These are phyloP conservation scores for Acidomyces sp. DNA, from an alignment of 495 filamentous ascomycete species.

Conservation along the genomic window DNA sequence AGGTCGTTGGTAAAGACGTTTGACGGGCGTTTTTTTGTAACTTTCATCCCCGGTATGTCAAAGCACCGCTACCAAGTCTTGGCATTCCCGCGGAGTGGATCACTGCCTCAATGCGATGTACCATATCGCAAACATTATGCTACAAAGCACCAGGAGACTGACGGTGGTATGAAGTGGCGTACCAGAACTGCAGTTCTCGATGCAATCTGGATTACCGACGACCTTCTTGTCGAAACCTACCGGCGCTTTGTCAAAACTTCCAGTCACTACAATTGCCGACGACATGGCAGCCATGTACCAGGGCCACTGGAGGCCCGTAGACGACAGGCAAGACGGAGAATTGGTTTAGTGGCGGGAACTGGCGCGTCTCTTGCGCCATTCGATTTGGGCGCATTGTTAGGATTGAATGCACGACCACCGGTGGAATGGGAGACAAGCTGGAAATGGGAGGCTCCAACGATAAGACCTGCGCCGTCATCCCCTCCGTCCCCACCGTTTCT, in stretches of 20 bases:
- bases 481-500: neutral
- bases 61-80: too few relatives aligned
- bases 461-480: neutral
- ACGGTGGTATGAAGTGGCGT: conserved; percentile 10
- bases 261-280: conserved; percentile 20
- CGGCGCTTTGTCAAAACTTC: conserved; percentile 35
- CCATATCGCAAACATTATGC: neutral
- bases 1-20: neutral
- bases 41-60: neutral
- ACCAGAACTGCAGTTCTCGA: conserved; percentile 16
- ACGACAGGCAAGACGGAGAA: conserved; percentile 38
- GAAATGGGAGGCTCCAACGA: conserved; percentile 20
- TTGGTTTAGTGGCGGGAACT: conserved; percentile 31
- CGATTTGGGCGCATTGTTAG: conserved; percentile 22
- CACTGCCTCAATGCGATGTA: neutral
- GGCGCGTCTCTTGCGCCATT: conserved; percentile 14
- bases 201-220: conserved; percentile 44
- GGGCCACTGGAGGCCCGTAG: conserved; percentile 47
- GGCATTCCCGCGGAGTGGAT: too few relatives aligned
- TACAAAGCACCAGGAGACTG: too few relatives aligned
- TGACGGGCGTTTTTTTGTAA: neutral
- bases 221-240: conserved; percentile 38
- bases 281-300: conserved; percentile 43
- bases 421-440: conserved; percentile 12
- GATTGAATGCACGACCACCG: conserved; percentile 6